These are phyloP conservation scores for Paulownia fortunei DNA, from an alignment of 257 asterid species.

Conservation along the genomic window DNA sequence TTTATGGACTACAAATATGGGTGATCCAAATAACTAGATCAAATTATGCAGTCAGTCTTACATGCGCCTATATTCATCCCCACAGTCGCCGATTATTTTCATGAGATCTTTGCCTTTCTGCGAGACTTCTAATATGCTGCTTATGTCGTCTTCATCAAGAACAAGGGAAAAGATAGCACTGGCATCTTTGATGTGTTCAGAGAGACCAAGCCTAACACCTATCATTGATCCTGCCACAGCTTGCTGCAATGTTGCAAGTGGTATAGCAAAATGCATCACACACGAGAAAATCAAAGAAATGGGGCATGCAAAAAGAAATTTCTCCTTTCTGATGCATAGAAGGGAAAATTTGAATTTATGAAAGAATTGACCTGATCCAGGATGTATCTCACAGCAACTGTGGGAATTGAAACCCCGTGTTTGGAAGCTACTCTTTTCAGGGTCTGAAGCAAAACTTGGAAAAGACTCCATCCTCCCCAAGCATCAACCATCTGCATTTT, in stretches of 20 bases:
- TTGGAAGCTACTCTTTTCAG: constrained; percentile 74
- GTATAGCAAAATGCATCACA: not conserved
- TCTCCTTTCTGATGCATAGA: not conserved
- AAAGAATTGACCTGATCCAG: constrained; percentile 71
- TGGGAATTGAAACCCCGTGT: constrained; percentile 81
- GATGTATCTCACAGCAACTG: constrained; percentile 84
- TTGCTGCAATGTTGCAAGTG: constrained; percentile 59
- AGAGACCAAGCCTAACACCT: constrained; percentile 90
- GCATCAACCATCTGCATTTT: constrained; percentile 91
- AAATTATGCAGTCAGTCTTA: constrained; percentile 23
- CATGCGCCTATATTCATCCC: constrained; percentile 87
- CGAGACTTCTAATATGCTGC: constrained; percentile 66
- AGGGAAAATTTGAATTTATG: not conserved
- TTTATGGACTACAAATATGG: not conserved
- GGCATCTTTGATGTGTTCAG: constrained; percentile 77
- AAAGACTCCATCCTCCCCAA: constrained; percentile 98
- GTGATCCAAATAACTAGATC: not conserved
- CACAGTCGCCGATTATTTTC: constrained; percentile 84
- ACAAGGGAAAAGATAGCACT: constrained; percentile 70
- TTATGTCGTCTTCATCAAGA: constrained; percentile 77
- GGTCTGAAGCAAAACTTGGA: constrained; percentile 77
- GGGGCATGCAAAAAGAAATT: not conserved
- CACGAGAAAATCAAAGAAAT: not conserved
- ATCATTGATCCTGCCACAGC: constrained; percentile 97
- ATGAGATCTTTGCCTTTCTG: constrained; percentile 82